Evolutionary conservation across 495 filamentous ascomycete species (phyloP), one percentile per base, ranked within the genome.

Genomic region (Tuber borchii): DNA sequence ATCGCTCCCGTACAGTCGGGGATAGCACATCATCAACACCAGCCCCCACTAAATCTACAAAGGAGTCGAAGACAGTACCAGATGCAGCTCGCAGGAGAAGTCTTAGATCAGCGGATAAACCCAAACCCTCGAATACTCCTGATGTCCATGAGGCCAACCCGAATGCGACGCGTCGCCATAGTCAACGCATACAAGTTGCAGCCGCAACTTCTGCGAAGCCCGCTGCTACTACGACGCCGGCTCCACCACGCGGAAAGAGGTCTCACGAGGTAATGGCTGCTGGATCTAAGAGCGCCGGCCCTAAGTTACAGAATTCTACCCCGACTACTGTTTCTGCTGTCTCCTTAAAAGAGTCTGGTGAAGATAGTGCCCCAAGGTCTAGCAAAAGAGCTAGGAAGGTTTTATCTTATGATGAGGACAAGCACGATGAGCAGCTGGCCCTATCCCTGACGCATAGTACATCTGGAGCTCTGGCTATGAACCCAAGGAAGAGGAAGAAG

Each of bases 401-500:
- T 70, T 26, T 87, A 22, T 82, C 83, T 12, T 79, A 85, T 46
- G 87, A 88, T 74, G 76, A 85, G 39, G 81, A 86, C 76, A 80
- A 85, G 56, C 79, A 86, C 71, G 80, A 84, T 80, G 78, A 80
- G 17, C 75, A 80, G 48, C 79, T 77, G 8, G 82, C 85, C 51
- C 34, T 65, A 2, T 65, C 56, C 5, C 34, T 65, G 26, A 84
- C 86, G 43, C 85, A 85, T 71, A 80, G 85, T n/a, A 78, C 79
- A 2, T 65, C 79, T 19, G 87, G 85, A 71, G 72, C 70, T 51
- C 73, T 48, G 43, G 70, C 56, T 68, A 73, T 40, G 39, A 69
- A 75, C 42, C 71, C 83, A 40, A 72, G 77, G 73, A 84, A 85
- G 76, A 84, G 88, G 70, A 83, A 85, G 51, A 96, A 94, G 86